These are phyloP conservation scores for Colletotrichum tropicale DNA, from an alignment of 2,329 filamentous ascomycete genomes.

Conservation along the genomic window DNA sequence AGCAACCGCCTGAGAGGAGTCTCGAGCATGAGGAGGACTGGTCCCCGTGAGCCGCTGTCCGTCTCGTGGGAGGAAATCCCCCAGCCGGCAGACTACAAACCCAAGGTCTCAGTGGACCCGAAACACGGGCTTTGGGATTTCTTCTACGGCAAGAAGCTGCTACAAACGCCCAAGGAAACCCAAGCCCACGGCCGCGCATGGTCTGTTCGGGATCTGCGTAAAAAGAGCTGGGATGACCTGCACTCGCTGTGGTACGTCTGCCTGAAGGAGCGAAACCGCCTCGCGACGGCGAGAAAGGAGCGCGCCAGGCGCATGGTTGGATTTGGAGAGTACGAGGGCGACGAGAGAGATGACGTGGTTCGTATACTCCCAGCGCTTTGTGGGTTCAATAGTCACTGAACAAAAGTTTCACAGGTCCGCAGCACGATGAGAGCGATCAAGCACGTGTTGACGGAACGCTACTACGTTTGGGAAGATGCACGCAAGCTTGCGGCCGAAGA, in stretches of 20 bases:
- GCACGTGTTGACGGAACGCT: constrained; percentile 84
- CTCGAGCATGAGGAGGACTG: constrained; percentile 79
- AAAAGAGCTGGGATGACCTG: constrained; percentile 92
- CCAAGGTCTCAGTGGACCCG: constrained; percentile 64
- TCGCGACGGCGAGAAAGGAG: constrained; percentile 79
- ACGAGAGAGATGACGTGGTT: constrained; percentile 70
- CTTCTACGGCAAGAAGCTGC: constrained; percentile 74
- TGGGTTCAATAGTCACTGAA: not conserved
- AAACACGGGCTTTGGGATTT: constrained; percentile 93
- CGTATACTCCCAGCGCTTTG: constrained; percentile 31
- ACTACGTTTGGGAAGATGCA: constrained; percentile 86
- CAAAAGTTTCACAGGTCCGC: constrained; percentile 61
- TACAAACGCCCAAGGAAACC: constrained; percentile 76
- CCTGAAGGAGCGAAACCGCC: constrained; percentile 85
- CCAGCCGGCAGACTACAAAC: constrained; percentile 69
- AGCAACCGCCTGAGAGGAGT: constrained; percentile 82
- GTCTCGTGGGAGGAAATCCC: constrained; percentile 77
- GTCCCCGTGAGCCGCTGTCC: constrained; percentile 74
- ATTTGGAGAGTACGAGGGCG: constrained; percentile 74
- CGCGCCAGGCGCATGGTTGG: constrained; percentile 69
- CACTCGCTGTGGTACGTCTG: constrained; percentile 96
- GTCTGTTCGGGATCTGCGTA: constrained; percentile 83
- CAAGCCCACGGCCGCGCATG: constrained; percentile 79
- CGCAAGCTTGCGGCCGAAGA: constrained; percentile 68
- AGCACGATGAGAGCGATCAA: constrained; percentile 83